Percentiles rank a stretch among this genome's conserved stretches.
Conservation (phyloP, 2,329 filamentous ascomycete species). For the Neoascochyta sp. region DNA sequence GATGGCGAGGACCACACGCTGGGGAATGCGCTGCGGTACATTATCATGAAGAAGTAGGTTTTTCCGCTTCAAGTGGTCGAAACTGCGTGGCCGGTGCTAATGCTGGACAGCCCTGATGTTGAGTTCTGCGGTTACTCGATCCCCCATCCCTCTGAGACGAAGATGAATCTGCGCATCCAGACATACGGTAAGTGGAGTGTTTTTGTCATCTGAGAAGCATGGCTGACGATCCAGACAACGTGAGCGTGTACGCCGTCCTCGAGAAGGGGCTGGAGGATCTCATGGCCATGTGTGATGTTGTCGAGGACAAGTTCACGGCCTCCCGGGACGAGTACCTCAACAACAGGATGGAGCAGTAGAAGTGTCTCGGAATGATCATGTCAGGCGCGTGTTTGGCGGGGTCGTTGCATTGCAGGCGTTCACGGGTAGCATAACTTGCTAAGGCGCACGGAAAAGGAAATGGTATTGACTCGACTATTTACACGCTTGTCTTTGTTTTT, state of each 20-base stretch:
- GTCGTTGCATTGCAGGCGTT: conserved; percentile 35
- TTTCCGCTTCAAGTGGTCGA: background rate
- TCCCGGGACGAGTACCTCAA: conserved; percentile 61
- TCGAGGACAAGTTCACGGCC: conserved; percentile 80
- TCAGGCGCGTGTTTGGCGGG: background rate
- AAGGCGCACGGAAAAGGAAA: conserved; percentile 32
- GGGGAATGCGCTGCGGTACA: conserved; percentile 87
- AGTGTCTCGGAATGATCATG: background rate
- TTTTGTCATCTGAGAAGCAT: conserved; percentile 6
- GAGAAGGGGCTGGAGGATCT: conserved; percentile 87
- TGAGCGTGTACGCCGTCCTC: conserved; percentile 76
- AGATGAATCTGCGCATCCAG: conserved; percentile 97
- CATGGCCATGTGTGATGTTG: conserved; percentile 87
- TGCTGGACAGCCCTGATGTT: conserved; percentile 69
- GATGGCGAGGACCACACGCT: conserved; percentile 91
- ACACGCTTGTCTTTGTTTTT: conserved; percentile 23
- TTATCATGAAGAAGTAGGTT: conserved; percentile 96
- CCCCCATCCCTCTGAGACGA: conserved; percentile 88
- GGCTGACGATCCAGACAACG: conserved; percentile 70
- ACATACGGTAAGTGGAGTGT: conserved; percentile 69
- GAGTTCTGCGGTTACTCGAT: conserved; percentile 99
- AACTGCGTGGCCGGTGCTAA: conserved; percentile 4
- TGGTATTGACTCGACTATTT: conserved; percentile 37
- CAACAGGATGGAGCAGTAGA: conserved; percentile 28
- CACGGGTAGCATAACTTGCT: conserved; percentile 15